A percentile compares a stretch with the other conserved stretches of the same genome.
Evolutionary conservation across 768 basidiomycete genomes (phyloP).

Genomic region (Hemileccinum rubropunctum): DNA sequence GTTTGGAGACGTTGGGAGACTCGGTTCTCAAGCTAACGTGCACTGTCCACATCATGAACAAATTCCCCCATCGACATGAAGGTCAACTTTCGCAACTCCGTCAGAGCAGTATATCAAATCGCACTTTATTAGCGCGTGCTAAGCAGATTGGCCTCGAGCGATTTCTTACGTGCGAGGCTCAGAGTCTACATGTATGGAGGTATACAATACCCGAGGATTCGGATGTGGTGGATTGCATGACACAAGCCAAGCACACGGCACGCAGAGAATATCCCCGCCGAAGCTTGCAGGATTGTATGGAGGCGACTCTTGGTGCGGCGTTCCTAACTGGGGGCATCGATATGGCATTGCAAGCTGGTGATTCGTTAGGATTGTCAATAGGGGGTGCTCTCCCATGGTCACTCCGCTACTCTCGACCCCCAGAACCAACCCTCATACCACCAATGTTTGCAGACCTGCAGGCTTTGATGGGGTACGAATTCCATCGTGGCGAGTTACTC

Average conservation of each 20-base stretch:
- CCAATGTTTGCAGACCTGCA: constrained; percentile 56
- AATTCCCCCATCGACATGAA: constrained; percentile 75
- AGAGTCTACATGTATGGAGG: constrained; percentile 56
- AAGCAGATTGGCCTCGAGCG: constrained; percentile 59
- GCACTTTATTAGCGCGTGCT: constrained; percentile 64
- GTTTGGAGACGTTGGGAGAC: constrained; percentile 86
- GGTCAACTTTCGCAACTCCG: constrained; percentile 74
- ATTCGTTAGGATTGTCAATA: constrained; percentile 63
- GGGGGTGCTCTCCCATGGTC: constrained; percentile 72
- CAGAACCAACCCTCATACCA: constrained; percentile 36
- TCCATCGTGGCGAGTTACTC: constrained; percentile 59
- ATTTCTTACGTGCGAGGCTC: constrained; percentile 60
- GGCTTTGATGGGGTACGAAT: constrained; percentile 65
- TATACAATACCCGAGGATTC: constrained; percentile 42
- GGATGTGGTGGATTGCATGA: constrained; percentile 31
- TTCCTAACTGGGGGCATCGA: constrained; percentile 71
- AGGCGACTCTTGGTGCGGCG: constrained; percentile 76
- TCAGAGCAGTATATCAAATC: constrained; percentile 65
- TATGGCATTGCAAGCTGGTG: constrained; percentile 64
- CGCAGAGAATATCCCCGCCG: constrained; percentile 57
- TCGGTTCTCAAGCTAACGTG: constrained; percentile 75
- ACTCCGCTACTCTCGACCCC: constrained; percentile 45
- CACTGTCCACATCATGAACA: constrained; percentile 75
- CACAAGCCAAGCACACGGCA: constrained; percentile 30
- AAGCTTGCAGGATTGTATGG: constrained; percentile 86